phyloP scores from a whole-genome alignment of 108 stramenopile genomes.

The Mediolabrus comicus region DNA sequence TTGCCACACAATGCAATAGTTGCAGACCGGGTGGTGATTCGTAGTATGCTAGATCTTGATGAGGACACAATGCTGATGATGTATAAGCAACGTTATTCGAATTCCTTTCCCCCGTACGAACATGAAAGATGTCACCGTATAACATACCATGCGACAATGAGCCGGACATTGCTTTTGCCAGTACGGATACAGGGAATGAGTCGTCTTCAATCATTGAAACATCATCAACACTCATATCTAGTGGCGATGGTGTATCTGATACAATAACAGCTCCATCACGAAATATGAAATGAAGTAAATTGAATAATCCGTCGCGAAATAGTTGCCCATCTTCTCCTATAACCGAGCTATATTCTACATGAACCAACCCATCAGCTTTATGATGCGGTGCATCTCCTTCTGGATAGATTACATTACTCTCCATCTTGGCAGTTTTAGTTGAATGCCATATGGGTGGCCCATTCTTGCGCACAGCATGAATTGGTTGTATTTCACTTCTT shows the following conservation, averaged over 20 bases:
- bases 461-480: constrained; percentile 16
- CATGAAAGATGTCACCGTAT: constrained; percentile 82
- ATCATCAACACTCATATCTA: not conserved
- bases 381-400: constrained; percentile 5
- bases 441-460: constrained; percentile 12
- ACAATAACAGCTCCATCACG: constrained; percentile 67
- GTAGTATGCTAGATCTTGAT: constrained; percentile 85
- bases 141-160: constrained; percentile 71
- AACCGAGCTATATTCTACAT: constrained; percentile 47
- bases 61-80: constrained; percentile 52
- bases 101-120: constrained; percentile 41
- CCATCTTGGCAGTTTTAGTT: constrained; percentile 9
- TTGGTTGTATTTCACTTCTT: constrained; percentile 31
- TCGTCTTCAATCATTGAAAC: not conserved
- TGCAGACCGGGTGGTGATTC: constrained; percentile 80
- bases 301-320: constrained; percentile 15
- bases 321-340: constrained; percentile 16
- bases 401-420: constrained; percentile 8
- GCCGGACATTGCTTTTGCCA: constrained; percentile 59
- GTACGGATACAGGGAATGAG: constrained; percentile 42
- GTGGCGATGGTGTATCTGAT: constrained; percentile 32
- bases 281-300: constrained; percentile 46
- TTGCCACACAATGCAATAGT: constrained; percentile 65
- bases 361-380: constrained; percentile 21
- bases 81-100: constrained; percentile 80